phyloP scores from a whole-genome alignment of 2,329 filamentous ascomycete genomes.

The Botrytis squamosa region DNA sequence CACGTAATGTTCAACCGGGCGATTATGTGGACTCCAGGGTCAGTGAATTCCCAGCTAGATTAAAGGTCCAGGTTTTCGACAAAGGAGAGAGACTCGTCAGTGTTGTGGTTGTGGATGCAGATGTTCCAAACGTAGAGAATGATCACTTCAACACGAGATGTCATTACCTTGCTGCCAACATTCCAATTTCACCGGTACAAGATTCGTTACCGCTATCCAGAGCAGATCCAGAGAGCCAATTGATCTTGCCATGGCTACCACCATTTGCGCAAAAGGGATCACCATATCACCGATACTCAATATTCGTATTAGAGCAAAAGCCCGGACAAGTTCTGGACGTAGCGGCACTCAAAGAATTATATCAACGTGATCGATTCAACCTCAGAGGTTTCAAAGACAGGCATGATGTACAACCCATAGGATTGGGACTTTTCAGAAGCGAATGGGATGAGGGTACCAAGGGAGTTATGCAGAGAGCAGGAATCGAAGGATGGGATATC shows the following conservation, averaged over 20 bases:
- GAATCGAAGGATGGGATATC: constrained; percentile 72
- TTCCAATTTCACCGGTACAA: constrained; percentile 60
- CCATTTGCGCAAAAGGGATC: constrained; percentile 86
- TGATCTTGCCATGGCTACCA: constrained; percentile 78
- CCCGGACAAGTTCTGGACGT: constrained; percentile 59
- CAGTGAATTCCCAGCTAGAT: constrained; percentile 70
- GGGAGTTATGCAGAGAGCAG: constrained; percentile 80
- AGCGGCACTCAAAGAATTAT: constrained; percentile 53
- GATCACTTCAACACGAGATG: constrained; percentile 79
- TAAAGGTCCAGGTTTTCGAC: constrained; percentile 84
- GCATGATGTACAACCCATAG: constrained; percentile 69
- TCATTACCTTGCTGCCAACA: constrained; percentile 81
- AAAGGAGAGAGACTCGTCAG: constrained; percentile 78
- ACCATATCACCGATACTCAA: constrained; percentile 83
- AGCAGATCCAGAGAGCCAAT: constrained; percentile 57
- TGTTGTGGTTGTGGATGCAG: constrained; percentile 82
- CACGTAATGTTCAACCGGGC: constrained; percentile 69
- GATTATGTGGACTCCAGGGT: constrained; percentile 72
- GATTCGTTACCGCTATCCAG: constrained; percentile 64
- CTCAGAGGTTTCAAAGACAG: constrained; percentile 72
- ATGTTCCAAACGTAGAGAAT: constrained; percentile 75
- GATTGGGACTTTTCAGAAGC: constrained; percentile 83
- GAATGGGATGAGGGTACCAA: constrained; percentile 86
- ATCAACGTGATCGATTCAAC: constrained; percentile 66
- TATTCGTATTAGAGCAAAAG: constrained; percentile 81